Percentiles rank a stretch among this genome's conserved stretches.
Evolutionary conservation across 1,284 basidiomycete species (phyloP).

Genomic region (Sutorius eximius): DNA sequence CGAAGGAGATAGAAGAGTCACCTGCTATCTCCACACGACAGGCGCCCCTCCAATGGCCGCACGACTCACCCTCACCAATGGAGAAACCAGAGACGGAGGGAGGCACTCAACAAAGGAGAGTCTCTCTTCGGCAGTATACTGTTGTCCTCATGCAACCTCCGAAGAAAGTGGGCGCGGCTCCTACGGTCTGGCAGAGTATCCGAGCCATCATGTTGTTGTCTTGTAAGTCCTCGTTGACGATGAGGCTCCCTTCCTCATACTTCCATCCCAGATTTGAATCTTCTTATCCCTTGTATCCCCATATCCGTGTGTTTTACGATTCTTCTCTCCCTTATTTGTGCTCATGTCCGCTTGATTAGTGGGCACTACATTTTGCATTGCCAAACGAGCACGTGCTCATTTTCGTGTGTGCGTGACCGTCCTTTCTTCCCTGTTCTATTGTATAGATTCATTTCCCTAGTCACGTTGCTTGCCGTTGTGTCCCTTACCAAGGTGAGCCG

Average conservation of each 20-base stretch:
- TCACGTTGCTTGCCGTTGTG: slow-evolving; percentile 71
- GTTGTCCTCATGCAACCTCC: slow-evolving; percentile 34
- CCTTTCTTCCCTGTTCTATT: not conserved
- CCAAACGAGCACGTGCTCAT: slow-evolving; percentile 56
- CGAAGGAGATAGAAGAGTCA: no score
- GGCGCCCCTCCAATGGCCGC: no score
- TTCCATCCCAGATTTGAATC: slow-evolving; percentile 55
- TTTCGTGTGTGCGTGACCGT: slow-evolving; percentile 62
- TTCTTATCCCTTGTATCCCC: slow-evolving; percentile 66
- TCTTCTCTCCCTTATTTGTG: not conserved
- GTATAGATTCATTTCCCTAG: slow-evolving; percentile 36
- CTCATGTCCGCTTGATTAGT: slow-evolving; percentile 42
- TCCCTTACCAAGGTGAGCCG: slow-evolving; percentile 67
- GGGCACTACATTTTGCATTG: slow-evolving; percentile 68
- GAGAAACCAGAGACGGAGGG: not conserved
- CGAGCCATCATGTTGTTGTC: slow-evolving; percentile 51
- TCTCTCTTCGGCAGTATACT: slow-evolving; percentile 16
- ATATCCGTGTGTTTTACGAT: slow-evolving; percentile 52
- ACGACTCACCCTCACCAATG: not conserved
- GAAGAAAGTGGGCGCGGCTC: slow-evolving; percentile 42
- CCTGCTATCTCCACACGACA: no score
- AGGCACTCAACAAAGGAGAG: slow-evolving; percentile 6
- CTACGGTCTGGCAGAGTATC: slow-evolving; percentile 44
- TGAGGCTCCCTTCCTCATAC: not conserved
- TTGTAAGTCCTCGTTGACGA: slow-evolving; percentile 38